Evolutionary conservation across 2,329 filamentous ascomycete genomes (phyloP).

Genomic region (Hypoxylon sp.): DNA sequence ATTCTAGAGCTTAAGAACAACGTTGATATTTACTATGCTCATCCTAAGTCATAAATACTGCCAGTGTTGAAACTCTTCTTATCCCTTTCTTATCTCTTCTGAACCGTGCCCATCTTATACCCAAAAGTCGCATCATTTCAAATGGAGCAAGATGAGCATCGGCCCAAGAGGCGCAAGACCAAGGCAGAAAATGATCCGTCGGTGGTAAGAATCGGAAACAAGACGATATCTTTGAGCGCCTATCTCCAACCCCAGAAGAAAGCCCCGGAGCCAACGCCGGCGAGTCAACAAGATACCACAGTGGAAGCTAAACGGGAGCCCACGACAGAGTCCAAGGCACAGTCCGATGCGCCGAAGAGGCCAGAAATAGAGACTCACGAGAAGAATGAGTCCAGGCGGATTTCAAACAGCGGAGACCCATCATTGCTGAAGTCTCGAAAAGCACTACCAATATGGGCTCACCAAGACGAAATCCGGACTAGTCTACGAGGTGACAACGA

Average conservation of each 20-base stretch:
- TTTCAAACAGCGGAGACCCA: constrained; percentile 28
- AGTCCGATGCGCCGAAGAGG: background rate
- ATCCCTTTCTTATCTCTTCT: too few species aligned
- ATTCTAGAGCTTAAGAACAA: too few species aligned
- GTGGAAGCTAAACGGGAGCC: constrained; percentile 10
- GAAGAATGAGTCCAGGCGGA: constrained; percentile 4
- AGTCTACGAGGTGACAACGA: constrained; percentile 68
- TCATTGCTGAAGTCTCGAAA: constrained; percentile 59
- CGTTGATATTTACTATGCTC: too few species aligned
- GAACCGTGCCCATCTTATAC: background rate
- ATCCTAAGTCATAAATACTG: too few species aligned
- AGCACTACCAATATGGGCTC: constrained; percentile 80
- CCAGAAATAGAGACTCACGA: background rate
- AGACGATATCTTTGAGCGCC: constrained; percentile 57
- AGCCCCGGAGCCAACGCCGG: constrained; percentile 35
- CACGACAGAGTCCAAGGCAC: constrained; percentile 3
- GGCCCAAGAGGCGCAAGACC: constrained; percentile 51
- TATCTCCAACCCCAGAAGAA: constrained; percentile 54
- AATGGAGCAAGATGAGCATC: constrained; percentile 42
- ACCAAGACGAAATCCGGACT: constrained; percentile 73
- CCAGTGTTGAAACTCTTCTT: background rate
- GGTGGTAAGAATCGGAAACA: constrained; percentile 57
- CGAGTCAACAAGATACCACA: constrained; percentile 6
- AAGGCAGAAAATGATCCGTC: constrained; percentile 42
- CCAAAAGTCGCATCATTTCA: background rate